A percentile compares a stretch with the other conserved stretches of the same genome.
phyloP scores from a whole-genome alignment of 805 yeast species.

The Ogataea chonburiensis region DNA sequence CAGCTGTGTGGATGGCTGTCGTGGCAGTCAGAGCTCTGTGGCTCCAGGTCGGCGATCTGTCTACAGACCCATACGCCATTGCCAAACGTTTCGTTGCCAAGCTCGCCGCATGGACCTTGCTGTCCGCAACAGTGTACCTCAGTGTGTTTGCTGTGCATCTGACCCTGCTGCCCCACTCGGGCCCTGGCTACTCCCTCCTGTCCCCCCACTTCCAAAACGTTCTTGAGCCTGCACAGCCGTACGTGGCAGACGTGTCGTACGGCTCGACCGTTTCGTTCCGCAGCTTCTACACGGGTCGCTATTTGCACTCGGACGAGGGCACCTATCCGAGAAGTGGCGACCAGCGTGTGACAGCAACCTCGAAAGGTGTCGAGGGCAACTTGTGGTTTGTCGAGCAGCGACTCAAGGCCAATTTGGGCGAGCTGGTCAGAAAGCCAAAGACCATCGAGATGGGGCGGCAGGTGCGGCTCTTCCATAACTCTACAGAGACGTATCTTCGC shows the following conservation, averaged over 20 bases:
- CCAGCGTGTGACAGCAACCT: conserved; percentile 77
- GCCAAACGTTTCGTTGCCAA: conserved; percentile 42
- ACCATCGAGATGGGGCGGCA: conserved; percentile 47
- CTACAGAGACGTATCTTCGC: conserved; percentile 65
- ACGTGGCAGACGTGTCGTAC: conserved; percentile 65
- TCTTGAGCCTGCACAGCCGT: conserved; percentile 39
- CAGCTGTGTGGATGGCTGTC: conserved; percentile 59
- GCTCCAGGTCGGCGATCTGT: conserved; percentile 68
- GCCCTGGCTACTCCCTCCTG: conserved; percentile 62
- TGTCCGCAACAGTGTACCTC: conserved; percentile 61
- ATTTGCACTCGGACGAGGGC: conserved; percentile 73
- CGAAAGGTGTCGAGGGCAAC: conserved; percentile 59
- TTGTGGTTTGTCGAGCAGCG: conserved; percentile 67
- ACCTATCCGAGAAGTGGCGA: conserved; percentile 59
- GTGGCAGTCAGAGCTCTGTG: conserved; percentile 53
- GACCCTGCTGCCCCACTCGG: conserved; percentile 43
- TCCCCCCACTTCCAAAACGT: conserved; percentile 67
- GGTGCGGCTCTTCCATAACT: conserved; percentile 67
- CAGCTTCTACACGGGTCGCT: conserved; percentile 72
- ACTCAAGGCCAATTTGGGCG: conserved; percentile 38
- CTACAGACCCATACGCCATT: conserved; percentile 39
- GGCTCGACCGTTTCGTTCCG: conserved; percentile 75
- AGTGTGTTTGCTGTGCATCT: conserved; percentile 60
- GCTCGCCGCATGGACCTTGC: conserved; percentile 40
- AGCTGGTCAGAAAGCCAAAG: conserved; percentile 33